phyloP scores from a whole-genome alignment of 2,329 filamentous ascomycete species.

The Scytalidium sp. region DNA sequence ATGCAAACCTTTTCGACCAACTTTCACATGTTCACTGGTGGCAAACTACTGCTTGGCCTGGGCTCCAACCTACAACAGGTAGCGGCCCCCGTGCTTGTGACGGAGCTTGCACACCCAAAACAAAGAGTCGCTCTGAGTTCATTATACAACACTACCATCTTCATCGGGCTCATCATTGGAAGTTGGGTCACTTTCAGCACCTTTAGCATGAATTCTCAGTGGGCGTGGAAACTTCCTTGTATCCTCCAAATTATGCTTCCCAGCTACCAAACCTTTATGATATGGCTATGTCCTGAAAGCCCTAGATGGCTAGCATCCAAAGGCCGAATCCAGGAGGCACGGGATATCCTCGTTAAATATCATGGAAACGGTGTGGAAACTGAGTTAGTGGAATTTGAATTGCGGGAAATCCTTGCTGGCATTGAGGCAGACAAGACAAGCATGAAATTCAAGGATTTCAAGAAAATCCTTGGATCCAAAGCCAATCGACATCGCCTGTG shows the following conservation, averaged over 20 bases:
- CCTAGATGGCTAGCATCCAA: constrained; percentile 53
- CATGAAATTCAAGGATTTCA: constrained; percentile 32
- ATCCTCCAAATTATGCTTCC: constrained; percentile 2
- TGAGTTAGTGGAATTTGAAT: constrained; percentile 41
- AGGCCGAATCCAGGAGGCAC: constrained; percentile 53
- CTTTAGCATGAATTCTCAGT: constrained; percentile 11
- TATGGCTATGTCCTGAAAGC: constrained; percentile 49
- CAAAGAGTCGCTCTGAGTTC: constrained; percentile 31
- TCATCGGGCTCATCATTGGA: constrained; percentile 31
- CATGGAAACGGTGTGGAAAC: constrained; percentile 44
- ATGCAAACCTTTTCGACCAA: too few species aligned
- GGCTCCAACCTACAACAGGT: constrained; percentile 22
- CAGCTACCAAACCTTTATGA: constrained; percentile 15
- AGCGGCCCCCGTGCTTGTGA: constrained; percentile 30
- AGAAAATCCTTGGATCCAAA: constrained; percentile 27
- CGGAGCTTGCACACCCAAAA: constrained; percentile 32
- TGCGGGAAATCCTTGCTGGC: constrained; percentile 43
- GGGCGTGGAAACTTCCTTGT: constrained; percentile 9
- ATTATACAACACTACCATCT: constrained; percentile 31
- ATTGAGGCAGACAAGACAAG: constrained; percentile 34
- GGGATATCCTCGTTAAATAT: constrained; percentile 51
- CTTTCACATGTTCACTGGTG: too few species aligned
- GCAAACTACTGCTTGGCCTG: constrained; percentile 32
- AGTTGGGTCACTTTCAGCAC: constrained; percentile 36
- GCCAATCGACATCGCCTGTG: constrained; percentile 18